Base-by-base conservation (phyloP, 2,329 filamentous ascomycete species). In the Lecanicillium sp. region DNA sequence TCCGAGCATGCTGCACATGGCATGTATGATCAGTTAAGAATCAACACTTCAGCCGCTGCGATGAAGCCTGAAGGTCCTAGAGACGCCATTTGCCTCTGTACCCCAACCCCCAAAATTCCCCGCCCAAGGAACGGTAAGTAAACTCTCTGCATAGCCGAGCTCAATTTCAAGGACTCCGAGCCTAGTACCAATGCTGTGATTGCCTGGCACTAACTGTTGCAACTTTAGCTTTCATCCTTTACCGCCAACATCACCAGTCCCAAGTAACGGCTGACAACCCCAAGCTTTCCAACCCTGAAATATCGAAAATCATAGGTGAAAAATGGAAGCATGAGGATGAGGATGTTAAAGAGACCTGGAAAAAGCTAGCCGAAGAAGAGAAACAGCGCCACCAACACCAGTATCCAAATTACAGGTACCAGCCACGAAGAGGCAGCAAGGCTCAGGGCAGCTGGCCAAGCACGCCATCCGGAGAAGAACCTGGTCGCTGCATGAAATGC, bases 301-400 rank as follows among this genome's bases (percentile, higher is more conserved):
- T 97, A 51, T 96, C 90, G 48, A 96, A 96, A 64, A 94, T 97
- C 51, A 94, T 97, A 50, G 90, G 90, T 37, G 79, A 87, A 58
- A 83, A 89, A 74, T 98, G 92, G 92, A 80, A 83, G 53, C 74
- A 79, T 40, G 81, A 94, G 54, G 65, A 79, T 4, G 73, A 82
- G 17, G 77, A 84, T 38, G 72, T 81, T 41, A 94, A 94, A 63
- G 77, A 80, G 46, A 75, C 81, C 58, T 98, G 92, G 92, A 94
- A 92, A 60, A 73, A 74, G 44, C 74, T 94, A 41, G 92, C 92
- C 44, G 87, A 94, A 64, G 85, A 95, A 64, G 92, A 97, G 60
- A 97, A 97, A 68, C 70, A 79, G 44, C 82, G 85, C 14, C 92
- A 98, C 60, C 82, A 87, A 54, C 80, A 81, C 46, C 85, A 89